Evolutionary conservation across 2,329 filamentous ascomycete species (phyloP).

Genomic region (Cyphellophora attinorum): DNA sequence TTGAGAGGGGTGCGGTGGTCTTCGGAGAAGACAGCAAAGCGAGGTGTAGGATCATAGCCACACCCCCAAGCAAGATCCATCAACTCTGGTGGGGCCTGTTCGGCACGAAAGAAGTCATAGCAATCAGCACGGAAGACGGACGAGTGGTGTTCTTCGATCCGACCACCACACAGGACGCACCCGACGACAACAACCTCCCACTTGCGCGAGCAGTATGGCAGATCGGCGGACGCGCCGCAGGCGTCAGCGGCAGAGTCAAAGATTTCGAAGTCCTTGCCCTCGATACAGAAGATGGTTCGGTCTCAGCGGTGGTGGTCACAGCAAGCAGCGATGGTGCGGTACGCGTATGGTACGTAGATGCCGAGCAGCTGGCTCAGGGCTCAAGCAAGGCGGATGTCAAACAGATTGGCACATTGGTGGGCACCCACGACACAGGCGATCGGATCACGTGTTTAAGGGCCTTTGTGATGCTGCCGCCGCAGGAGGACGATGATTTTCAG

Average conservation of each 20-base stretch:
- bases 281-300: conserved; percentile 19
- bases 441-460: conserved; percentile 80
- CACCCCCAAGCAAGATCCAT: conserved; percentile 69
- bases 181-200: conserved; percentile 44
- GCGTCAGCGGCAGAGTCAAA: conserved; percentile 68
- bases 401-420: conserved; percentile 60
- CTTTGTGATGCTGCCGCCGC: conserved; percentile 68
- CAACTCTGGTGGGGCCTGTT: conserved; percentile 57
- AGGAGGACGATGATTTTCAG: conserved; percentile 26
- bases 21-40: conserved; percentile 75
- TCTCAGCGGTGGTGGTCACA: conserved; percentile 51
- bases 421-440: conserved; percentile 74
- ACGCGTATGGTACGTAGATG: conserved; percentile 60
- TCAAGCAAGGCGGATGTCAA: too few species aligned
- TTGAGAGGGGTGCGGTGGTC: conserved; percentile 74
- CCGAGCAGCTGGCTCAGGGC: conserved; percentile 12
- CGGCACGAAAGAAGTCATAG: conserved; percentile 47
- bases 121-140: conserved; percentile 83
- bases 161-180: conserved; percentile 19
- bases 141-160: conserved; percentile 76
- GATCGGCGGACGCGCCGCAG: conserved; percentile 62
- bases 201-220: conserved; percentile 57
- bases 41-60: conserved; percentile 61
- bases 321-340: conserved; percentile 79
- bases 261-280: conserved; percentile 64